Percentiles rank a stretch among this genome's conserved stretches.
Conservation (phyloP, 2,329 filamentous ascomycete species). For the Sarocladium strictum region DNA sequence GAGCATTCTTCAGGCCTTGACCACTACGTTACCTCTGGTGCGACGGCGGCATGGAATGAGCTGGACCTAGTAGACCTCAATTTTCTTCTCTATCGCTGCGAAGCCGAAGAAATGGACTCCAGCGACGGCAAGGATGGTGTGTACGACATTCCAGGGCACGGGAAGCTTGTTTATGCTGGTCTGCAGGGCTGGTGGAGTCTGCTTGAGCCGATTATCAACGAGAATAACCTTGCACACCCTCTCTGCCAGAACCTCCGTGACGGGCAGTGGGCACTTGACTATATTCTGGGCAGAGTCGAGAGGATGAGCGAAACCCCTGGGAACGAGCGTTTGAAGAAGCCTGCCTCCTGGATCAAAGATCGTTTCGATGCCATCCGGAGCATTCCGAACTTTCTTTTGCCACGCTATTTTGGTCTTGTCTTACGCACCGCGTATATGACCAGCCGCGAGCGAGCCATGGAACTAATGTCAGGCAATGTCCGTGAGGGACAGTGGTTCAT, state of each 20-base stretch:
- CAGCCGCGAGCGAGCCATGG: slow-evolving; percentile 70
- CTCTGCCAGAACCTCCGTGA: slow-evolving; percentile 88
- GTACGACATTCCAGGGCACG: slow-evolving; percentile 79
- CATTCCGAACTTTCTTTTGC: slow-evolving; percentile 83
- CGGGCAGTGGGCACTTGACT: slow-evolving; percentile 90
- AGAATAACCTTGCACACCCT: slow-evolving; percentile 89
- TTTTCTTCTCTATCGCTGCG: slow-evolving; percentile 83
- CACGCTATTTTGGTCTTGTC: slow-evolving; percentile 87
- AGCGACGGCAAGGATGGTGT: slow-evolving; percentile 78
- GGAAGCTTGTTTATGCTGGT: slow-evolving; percentile 85
- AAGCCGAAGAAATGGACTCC: slow-evolving; percentile 77
- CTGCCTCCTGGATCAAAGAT: slow-evolving; percentile 72
- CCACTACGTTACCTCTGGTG: slow-evolving; percentile 77
- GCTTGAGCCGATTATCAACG: slow-evolving; percentile 72
- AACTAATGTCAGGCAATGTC: slow-evolving; percentile 73
- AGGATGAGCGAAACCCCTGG: slow-evolving; percentile 58
- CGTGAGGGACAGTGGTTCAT: slow-evolving; percentile 81
- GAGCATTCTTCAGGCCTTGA: slow-evolving; percentile 82
- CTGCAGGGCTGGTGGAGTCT: slow-evolving; percentile 99
- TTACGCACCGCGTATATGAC: slow-evolving; percentile 83
- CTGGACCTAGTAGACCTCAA: slow-evolving; percentile 81
- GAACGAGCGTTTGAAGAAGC: slow-evolving; percentile 56
- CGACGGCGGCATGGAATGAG: slow-evolving; percentile 68
- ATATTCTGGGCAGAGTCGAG: slow-evolving; percentile 72
- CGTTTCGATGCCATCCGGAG: slow-evolving; percentile 80